Conservation (phyloP, 257 asterid genomes). For the Orobanche coerulescens region DNA sequence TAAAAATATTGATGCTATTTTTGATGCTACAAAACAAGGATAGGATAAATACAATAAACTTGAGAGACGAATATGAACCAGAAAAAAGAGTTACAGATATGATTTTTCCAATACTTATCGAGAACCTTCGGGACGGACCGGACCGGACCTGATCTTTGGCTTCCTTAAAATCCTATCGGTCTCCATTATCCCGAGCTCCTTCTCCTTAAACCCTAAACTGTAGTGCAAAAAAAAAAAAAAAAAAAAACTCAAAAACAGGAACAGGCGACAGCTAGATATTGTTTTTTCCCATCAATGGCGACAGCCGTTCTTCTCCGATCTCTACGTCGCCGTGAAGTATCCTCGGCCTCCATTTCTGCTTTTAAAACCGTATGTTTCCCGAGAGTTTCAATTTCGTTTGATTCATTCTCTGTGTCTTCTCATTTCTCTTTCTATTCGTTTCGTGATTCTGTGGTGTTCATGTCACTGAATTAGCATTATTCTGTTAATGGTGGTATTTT, state of each 20-base stretch:
- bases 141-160: not conserved
- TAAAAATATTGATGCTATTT: no score
- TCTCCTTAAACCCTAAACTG: conserved; percentile 43
- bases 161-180: not conserved
- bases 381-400: not conserved
- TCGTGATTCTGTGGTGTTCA: not conserved
- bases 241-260: not conserved
- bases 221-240: not conserved
- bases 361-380: conserved; percentile 31
- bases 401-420: no score
- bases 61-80: no score
- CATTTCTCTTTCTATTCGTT: not conserved
- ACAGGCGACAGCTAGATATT: not conserved
- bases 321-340: conserved; percentile 52
- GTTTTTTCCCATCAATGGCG: conserved; percentile 32
- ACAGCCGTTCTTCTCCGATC: conserved; percentile 53
- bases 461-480: not conserved
- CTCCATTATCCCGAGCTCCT: not conserved
- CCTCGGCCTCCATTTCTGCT: conserved; percentile 37
- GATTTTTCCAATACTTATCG: not conserved
- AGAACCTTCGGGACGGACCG: no score
- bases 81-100: no score
- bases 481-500: not conserved
- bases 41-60: no score
- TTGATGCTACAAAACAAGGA: no score